Evolutionary conservation across 2,329 filamentous ascomycete species (phyloP), one percentile per base, ranked within the genome.

Genomic region (Meredithiella fracta): DNA sequence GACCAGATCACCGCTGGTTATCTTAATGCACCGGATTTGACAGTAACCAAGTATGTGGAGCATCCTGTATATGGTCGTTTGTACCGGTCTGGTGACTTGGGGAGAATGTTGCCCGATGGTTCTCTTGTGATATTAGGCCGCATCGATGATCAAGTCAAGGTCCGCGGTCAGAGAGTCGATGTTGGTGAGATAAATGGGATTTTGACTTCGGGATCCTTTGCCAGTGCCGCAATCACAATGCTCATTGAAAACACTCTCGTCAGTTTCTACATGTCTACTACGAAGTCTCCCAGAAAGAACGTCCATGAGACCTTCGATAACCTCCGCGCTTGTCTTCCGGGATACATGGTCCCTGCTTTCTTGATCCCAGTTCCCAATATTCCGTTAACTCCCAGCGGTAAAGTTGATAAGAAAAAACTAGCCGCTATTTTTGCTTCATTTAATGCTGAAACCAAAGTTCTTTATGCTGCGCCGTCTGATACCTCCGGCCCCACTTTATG

Each of bases 71-170:
- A 80, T 64, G 89, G 89, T 1, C 78, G 80, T 1, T 68, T 96
- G 0, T 95, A 94, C 64, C 78, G 86, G 11, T 89, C 84, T 34
- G 89, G 90, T 0, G 89, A 96, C 63, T 74, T 87, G 62, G 90
- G 88, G 0, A 76, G 87, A 20, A 77, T 95, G 69, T 76, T 95
- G 7, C 73, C 80, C 0, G 85, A 94, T 63, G 85, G 86, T 0
- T 84, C 82, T 0, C 72, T 96, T 6, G 67, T 86, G 2, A 86
- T 92, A 42, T 68, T 79, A 8, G 86, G 86, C 15, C 77, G 87
- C 38, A 72, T 83, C 22, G 88, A 94, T 62, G 84, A 85, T 59
- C 86, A 94, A 66, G 73, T 92, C 56, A 94, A 94, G 65, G 73
- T 94, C 8, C 77, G 86, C 47, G 88, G 89, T 0, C 85, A 91